Evolutionary conservation across 2,329 filamentous ascomycete genomes (phyloP), one percentile per base, ranked within the genome.

Genomic region (Sclerotinia glacialis): DNA sequence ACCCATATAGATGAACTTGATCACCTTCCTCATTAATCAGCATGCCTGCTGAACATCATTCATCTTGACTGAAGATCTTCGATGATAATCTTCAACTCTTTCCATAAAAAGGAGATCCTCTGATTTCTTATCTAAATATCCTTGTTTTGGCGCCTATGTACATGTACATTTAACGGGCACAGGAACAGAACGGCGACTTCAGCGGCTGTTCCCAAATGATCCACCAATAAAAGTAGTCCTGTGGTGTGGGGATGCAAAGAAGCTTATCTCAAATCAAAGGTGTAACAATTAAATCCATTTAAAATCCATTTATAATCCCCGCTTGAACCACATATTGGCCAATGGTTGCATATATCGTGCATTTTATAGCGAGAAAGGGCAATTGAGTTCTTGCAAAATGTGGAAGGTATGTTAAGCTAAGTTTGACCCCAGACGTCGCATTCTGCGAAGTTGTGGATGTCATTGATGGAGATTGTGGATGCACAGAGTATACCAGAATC

Each of bases 71-170:
- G 55, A 49, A 60, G 55, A 65, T 37, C 37, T 28, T 26, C 49
- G 54, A 53, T n/a, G 34, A 65, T 49, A 53, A 31, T 11, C 28
- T 60, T 53, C 5, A 53, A 23, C 28, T 9, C 28, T 54, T 66
- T 37, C 55, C 64, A 50, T 53, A 66, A 66, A 61, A 49, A 61
- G 64, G 55, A 66, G 64, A 55, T 61, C 55, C 47, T 53, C n/a
- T 42, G 26, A 53, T 66, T 61, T 47, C 64, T 66, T 66, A 66
- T 66, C 64, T 66, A 1, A 31, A 16, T 1, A 54, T n/a, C 55
- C 55, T 28, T 44, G 64, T 61, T 60, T 40, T 53, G 28, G 64
- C 64, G 55, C 47, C 26, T 66, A 61, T 61, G n/a, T 40, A 23
- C 26, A 47, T 26, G 42, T 26, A 34, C 34, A 26, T 34, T 49